Base-by-base conservation (phyloP, 2,329 filamentous ascomycete species). In the Apiospora koreana region DNA sequence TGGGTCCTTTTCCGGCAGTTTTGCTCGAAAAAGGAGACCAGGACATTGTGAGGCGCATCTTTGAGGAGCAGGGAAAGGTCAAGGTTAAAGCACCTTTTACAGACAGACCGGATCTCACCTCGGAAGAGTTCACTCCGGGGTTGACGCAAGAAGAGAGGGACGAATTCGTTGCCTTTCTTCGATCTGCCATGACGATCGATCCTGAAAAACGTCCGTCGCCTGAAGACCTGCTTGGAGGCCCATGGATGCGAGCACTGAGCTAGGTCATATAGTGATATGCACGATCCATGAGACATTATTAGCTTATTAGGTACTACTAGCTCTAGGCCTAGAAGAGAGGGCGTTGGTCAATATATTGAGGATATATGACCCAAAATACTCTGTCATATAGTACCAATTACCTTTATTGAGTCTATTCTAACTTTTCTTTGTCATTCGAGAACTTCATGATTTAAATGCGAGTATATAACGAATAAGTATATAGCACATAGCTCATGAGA, bases 1-100 rank as follows among this genome's bases (percentile, higher is more conserved):
- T 76, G 28, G 75, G 72, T 4, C 71, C 71, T 12, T 74, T 74
- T 62, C 74, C 74, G n/a, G 23, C 46, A 50, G 21, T 42, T 16
- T 69, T 76, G 12, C 69, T 75, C 8, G 72, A 72, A 21, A 67
- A 66, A 68, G 73, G 71, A 28, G 41, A 71, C 35, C 43, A 31
- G 25, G 72, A 73, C 16, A 35, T 70, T 3, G 72, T 73, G 7
- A 23, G 45, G 35, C 28, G 16, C 1, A 2, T 35, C 2, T 58
- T 35, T 21, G 28, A 58, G 9, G 28, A 58, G 7, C 28, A 35
- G 2, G 50, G 50, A 28, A 35, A 18, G 2, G 28, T 58, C 18
- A 58, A 58, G 18, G 10, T 8, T n/a, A 48, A 9, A 18, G 18
- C 42, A 45, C 42, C 42, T 21, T 18, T 45, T 45, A 5, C 6